Evolutionary conservation across 1,139 yeast species (phyloP), one percentile per base, ranked within the genome.

Genomic region (Yamadazyma triangularis): DNA sequence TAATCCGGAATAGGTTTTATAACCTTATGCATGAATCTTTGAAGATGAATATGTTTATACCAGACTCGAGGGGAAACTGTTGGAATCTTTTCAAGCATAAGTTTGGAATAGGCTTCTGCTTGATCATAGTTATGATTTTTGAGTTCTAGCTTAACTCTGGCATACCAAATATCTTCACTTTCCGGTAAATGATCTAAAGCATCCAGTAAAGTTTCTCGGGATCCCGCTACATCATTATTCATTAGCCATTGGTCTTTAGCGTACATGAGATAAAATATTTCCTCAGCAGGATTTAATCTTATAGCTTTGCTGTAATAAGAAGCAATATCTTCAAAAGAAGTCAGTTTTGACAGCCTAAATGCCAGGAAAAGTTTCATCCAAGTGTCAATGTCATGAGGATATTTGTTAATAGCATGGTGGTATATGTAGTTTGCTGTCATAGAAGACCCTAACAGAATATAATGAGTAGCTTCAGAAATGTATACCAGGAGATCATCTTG

Each of bases 221-320:
- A 85, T 2, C 62, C 67, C 0, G 47, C 53, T 1, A 70, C 47
- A 43, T 83, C 77, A 1, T 65, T 58, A 2, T 51, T 63, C 23
- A 60, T 32, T 15, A 59, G 57, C 79, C 87, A 77, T 35, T 69
- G 62, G 44, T 84, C 93, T 40, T 79, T 79, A 0, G 94, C 84
- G 48, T 74, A 85, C 77, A 81, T 73, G 33, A 87, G 55, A 58
- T 77, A 69, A 32, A 87, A 65, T 4, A 71, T 47, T 20, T 73
- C 76, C 14, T 59, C 53, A 1, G 57, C 44, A 0, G 84, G 80
- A 33, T 80, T 67, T 1, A 63, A 49, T 1, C 49, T 43, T 2
- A 70, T 67, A 23, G 81, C 74, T 54, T 59, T 58, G 23, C 76
- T 75, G 45, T 81, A 79, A 21, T 67, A 66, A 2, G 53, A 50